Evolutionary conservation across 2,329 filamentous ascomycete species (phyloP).

Genomic region (Fusarium sp.): DNA sequence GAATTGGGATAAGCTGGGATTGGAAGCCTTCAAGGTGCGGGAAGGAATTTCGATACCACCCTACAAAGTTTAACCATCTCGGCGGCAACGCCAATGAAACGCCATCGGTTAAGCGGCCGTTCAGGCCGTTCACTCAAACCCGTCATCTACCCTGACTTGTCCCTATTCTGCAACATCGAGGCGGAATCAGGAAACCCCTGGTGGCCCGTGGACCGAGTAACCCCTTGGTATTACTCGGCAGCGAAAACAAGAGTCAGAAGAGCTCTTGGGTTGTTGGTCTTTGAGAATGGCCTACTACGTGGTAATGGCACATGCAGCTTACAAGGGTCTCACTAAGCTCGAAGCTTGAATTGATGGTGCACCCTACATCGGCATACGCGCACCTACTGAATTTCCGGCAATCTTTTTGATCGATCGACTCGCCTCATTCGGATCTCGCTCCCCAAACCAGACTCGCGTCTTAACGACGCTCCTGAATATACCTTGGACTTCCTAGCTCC

Average conservation of each 20-base stretch:
- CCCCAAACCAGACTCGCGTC: constrained; percentile 5
- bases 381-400: constrained; percentile 18
- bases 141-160: constrained; percentile 1
- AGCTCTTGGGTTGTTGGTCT: constrained; percentile 23
- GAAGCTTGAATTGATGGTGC: constrained; percentile 29
- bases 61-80: constrained; percentile 35
- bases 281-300: constrained; percentile 6
- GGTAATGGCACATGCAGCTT: constrained; percentile 16
- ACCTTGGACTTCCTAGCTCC: constrained; percentile 14
- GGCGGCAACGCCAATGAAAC: constrained; percentile 36
- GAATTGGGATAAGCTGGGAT: constrained; percentile 31
- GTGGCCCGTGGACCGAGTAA: constrained; percentile 5
- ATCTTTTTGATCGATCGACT: constrained; percentile 14
- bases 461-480: constrained; percentile 3
- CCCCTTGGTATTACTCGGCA: constrained; percentile 11
- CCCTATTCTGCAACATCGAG: constrained; percentile 20
- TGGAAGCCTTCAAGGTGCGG: constrained; percentile 27
- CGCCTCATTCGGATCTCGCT: constrained; percentile 10
- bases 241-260: constrained; percentile 12
- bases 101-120: constrained; percentile 23
- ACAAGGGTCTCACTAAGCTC: constrained; percentile 26
- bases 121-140: constrained; percentile 1
- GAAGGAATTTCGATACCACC: constrained; percentile 33
- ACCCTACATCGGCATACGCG: constrained; percentile 6
- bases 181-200: constrained; percentile 18